Base-by-base conservation (phyloP, 176 grass and related monocot species). In the Raddia guianensis region DNA sequence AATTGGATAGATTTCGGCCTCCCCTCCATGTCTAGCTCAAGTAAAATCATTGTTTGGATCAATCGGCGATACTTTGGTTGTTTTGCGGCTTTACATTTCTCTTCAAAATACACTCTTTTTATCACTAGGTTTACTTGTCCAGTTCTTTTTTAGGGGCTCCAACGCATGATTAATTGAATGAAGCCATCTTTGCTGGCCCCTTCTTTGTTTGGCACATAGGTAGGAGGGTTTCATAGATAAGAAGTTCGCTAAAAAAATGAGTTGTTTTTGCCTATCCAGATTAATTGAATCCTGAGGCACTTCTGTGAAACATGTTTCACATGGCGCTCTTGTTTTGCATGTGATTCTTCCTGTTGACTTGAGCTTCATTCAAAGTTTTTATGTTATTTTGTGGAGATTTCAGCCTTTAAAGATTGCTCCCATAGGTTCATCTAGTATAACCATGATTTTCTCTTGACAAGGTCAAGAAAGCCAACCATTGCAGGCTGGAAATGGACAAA, bases 251-350 rank as follows among this genome's bases (percentile, higher is more conserved):
- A 40, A 40, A 40, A 5, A 40, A 68, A 76, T 37, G 65, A 27
- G 75, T 78, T 67, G 61, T 66, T 79, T 42, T 79, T 42, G 44
- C 56, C 72, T 33, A 65, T 63, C 58, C 59, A 49, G 37, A 40
- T 40, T 40, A 40, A 40, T 21, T 18, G 7, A 68, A 12, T 3
- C 16, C 43, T 2, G 5, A 11, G 59, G 12, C 50, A 60, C 51
- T 66, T 72, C 6, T 50, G 66, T 63, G 34, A 37, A 55, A 75
- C 34, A 27, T 49, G 43, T 58, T 80, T 71, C 71, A 12, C 43
- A 70, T 51, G 19, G 43, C 40, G 18, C 72, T 71, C 60, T 5
- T 10, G 15, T 57, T 70, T 89, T 40, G 16, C 1, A 2, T 0
- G 0, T 45, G 9, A 56, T 55, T 62, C 10, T 32, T 59, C 11